Evolutionary conservation across 2,329 filamentous ascomycete genomes (phyloP), one percentile per base, ranked within the genome.

Genomic region (Botrytis paeoniae): DNA sequence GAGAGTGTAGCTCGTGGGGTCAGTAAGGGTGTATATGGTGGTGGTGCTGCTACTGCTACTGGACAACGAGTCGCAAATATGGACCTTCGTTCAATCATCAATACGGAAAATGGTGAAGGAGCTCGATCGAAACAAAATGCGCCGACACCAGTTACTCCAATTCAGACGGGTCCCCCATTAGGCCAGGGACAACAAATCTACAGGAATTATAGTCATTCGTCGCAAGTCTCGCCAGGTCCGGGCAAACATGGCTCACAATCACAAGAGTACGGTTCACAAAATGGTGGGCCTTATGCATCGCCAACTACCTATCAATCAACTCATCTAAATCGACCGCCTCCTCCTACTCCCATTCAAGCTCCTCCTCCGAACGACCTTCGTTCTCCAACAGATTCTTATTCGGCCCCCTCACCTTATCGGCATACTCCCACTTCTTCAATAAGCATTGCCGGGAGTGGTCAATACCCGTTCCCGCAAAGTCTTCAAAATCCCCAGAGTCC

Each of bases 21-120:
- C 32, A 60, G 70, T 57, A 76, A 75, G 75, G 75, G 70, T 59
- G 61, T 68, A 66, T 29, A 45, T 76, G 74, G 75, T 77, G 73
- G 71, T 74, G 69, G 74, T 71, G 70, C 22, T 51, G 70, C 74
- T 29, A 8, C 51, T 29, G 12, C 51, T 18, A 66, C 74, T 76
- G 75, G 74, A 74, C 71, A 74, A 70, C 74, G 65, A 75, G 74
- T 76, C 78, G 78, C 79, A 79, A 71, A 79, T 78, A 86, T 87
- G 85, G 85, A 87, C 81, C 82, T 87, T 79, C 83, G 84, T 80
- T 85, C 84, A 72, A 86, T 87, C 78, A 85, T 87, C 82, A 86
- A 86, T 79, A 83, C 74, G 39, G 80, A 81, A 75, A 78, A 77
- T 73, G 79, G 77, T 25, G 79, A 80, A 71, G 73, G 71, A 71